These are phyloP conservation scores for Blepharisma stoltei DNA, from an alignment of 73 alveolate species.

Conservation along the genomic window DNA sequence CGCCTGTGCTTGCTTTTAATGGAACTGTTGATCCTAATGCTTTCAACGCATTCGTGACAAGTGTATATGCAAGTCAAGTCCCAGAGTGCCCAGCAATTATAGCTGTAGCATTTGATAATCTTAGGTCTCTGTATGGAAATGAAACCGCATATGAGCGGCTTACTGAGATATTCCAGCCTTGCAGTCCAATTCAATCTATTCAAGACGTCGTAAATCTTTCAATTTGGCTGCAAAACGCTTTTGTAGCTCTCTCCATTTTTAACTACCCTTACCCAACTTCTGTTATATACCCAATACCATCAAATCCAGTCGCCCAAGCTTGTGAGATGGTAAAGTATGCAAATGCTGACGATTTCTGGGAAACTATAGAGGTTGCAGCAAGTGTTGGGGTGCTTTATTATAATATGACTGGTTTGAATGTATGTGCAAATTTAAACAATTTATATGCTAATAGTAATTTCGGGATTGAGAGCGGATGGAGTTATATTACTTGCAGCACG, in stretches of 20 bases:
- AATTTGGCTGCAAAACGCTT: constrained; percentile 48
- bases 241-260: constrained; percentile 56
- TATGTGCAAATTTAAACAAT: constrained; percentile 28
- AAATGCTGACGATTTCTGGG: background rate
- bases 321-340: constrained; percentile 22
- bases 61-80: constrained; percentile 5
- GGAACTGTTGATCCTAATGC: constrained; percentile 54
- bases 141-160: background rate
- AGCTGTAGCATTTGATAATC: constrained; percentile 9
- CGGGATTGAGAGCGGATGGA: constrained; percentile 57
- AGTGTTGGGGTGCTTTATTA: constrained; percentile 21
- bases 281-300: constrained; percentile 62
- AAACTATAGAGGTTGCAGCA: background rate
- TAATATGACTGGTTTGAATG: constrained; percentile 34
- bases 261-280: constrained; percentile 62
- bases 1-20: constrained; percentile 60
- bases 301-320: constrained; percentile 57
- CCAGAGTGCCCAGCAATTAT: constrained; percentile 32
- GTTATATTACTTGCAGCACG: constrained; percentile 53
- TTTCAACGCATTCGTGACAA: constrained; percentile 41
- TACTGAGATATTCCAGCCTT: constrained; percentile 29
- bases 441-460: constrained; percentile 27
- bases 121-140: background rate
- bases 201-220: constrained; percentile 45
- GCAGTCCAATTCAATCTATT: constrained; percentile 32